Percentiles rank a stretch among this genome's conserved stretches.
These are phyloP conservation scores for Quercus phellos DNA, from an alignment of 331 rosid species.

Conservation along the genomic window DNA sequence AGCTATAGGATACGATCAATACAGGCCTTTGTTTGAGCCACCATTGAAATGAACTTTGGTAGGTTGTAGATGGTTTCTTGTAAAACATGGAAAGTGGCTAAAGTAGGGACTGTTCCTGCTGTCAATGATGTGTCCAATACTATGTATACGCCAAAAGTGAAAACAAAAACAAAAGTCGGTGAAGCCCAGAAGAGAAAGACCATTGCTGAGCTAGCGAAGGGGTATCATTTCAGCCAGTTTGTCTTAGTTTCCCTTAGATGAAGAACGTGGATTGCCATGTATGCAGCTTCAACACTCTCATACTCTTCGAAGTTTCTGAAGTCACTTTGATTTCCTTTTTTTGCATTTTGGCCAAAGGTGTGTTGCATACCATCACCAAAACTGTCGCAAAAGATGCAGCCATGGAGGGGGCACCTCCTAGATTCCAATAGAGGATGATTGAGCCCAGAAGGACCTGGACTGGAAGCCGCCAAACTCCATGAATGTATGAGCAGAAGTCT, in stretches of 20 bases:
- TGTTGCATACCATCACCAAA: constrained; percentile 71
- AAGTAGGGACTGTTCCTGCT: constrained; percentile 68
- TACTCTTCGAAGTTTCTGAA: constrained; percentile 71
- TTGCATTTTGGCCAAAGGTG: constrained; percentile 72
- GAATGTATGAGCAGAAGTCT: constrained; percentile 74
- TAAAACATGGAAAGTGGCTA: constrained; percentile 76
- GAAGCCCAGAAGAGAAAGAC: constrained; percentile 88
- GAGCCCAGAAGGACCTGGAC: constrained; percentile 67
- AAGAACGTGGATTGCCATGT: constrained; percentile 78
- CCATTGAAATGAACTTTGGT: constrained; percentile 90
- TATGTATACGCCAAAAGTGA: constrained; percentile 77
- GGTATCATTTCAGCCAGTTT: constrained; percentile 71
- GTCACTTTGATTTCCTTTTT: constrained; percentile 62
- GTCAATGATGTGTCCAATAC: constrained; percentile 47
- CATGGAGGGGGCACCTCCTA: constrained; percentile 60
- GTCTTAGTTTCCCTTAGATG: constrained; percentile 61
- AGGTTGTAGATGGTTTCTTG: constrained; percentile 91
- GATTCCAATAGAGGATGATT: constrained; percentile 60
- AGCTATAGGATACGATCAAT: constrained; percentile 59
- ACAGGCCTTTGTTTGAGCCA: constrained; percentile 80
- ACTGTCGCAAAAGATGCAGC: constrained; percentile 72
- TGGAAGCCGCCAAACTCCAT: constrained; percentile 84
- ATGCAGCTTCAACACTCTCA: constrained; percentile 68
- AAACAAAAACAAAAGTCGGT: constrained; percentile 78
- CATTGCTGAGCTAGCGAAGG: constrained; percentile 61